Percentiles rank a stretch among this genome's conserved stretches.
Evolutionary conservation across 805 yeast species (phyloP).

Genomic region (Metschnikowia gruessii): DNA sequence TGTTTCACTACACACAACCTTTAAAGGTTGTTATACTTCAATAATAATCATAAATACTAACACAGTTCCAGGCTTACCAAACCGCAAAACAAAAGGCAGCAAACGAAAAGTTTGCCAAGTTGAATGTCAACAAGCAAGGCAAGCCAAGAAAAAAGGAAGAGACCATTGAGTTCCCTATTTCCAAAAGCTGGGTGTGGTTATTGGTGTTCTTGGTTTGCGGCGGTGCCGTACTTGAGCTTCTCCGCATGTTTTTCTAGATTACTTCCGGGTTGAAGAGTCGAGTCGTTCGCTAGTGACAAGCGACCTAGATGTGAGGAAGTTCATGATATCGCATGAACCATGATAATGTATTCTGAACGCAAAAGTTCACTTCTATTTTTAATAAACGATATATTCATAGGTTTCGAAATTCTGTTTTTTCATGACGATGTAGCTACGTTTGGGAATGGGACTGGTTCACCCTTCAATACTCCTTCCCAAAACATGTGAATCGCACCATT

Average conservation of each 20-base stretch:
- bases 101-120: constrained; percentile 78
- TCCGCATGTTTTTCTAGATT: constrained; percentile 46
- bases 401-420: not conserved
- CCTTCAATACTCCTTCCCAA: not conserved
- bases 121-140: constrained; percentile 71
- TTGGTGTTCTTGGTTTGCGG: constrained; percentile 71
- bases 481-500: not conserved
- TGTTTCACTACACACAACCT: not conserved
- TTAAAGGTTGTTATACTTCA: not conserved
- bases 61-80: constrained; percentile 56
- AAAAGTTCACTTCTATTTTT: not conserved
- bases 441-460: not conserved
- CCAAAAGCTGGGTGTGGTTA: constrained; percentile 61
- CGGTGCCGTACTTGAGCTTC: constrained; percentile 73
- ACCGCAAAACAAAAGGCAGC: constrained; percentile 86
- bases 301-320: not conserved
- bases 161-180: constrained; percentile 48
- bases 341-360: not conserved
- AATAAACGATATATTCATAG: not conserved
- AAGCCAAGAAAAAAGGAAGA: constrained; percentile 49
- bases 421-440: not conserved
- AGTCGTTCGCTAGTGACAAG: not conserved
- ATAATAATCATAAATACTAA: not conserved
- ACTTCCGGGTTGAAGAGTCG: not conserved
- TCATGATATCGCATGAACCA: not conserved